Evolutionary conservation across 768 basidiomycete species (phyloP).

Genomic region (Hemileccinum impolitum): DNA sequence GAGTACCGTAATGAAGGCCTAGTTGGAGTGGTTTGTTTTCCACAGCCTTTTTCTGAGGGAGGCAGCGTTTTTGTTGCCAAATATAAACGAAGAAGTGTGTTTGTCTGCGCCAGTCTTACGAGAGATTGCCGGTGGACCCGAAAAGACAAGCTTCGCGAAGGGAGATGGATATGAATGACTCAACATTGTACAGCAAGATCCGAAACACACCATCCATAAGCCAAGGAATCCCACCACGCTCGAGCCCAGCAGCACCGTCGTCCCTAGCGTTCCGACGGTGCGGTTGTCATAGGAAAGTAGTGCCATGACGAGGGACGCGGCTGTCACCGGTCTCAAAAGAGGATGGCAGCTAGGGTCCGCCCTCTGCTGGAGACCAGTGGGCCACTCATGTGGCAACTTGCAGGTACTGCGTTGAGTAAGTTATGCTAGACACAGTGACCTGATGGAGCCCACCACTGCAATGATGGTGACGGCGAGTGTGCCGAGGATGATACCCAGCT

Average conservation of each 20-base stretch:
- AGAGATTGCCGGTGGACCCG: constrained; percentile 52
- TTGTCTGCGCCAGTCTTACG: constrained; percentile 81
- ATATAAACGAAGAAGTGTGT: constrained; percentile 74
- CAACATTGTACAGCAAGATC: constrained; percentile 4
- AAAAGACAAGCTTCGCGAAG: constrained; percentile 53
- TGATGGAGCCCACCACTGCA: constrained; percentile 43
- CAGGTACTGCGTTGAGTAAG: not conserved
- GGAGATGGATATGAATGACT: constrained; percentile 15
- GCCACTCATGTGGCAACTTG: constrained; percentile 43
- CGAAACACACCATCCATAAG: constrained; percentile 60
- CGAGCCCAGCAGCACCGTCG: constrained; percentile 47
- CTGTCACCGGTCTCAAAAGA: constrained; percentile 57
- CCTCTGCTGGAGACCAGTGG: constrained; percentile 30
- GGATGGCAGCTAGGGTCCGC: constrained; percentile 46
- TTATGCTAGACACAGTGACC: constrained; percentile 1
- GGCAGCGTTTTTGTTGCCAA: constrained; percentile 69
- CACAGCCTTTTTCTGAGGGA: constrained; percentile 58
- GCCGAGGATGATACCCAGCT: constrained; percentile 60
- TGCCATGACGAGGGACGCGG: constrained; percentile 50
- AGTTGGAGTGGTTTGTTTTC: constrained; percentile 40
- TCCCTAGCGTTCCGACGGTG: constrained; percentile 54
- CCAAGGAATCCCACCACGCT: constrained; percentile 61
- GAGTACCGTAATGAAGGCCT: constrained; percentile 15
- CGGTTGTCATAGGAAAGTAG: constrained; percentile 65
- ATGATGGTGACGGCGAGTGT: constrained; percentile 55